Evolutionary conservation across 2,329 filamentous ascomycete genomes (phyloP), one percentile per base, ranked within the genome.

Genomic region (Chrysoporthe puriensis): DNA sequence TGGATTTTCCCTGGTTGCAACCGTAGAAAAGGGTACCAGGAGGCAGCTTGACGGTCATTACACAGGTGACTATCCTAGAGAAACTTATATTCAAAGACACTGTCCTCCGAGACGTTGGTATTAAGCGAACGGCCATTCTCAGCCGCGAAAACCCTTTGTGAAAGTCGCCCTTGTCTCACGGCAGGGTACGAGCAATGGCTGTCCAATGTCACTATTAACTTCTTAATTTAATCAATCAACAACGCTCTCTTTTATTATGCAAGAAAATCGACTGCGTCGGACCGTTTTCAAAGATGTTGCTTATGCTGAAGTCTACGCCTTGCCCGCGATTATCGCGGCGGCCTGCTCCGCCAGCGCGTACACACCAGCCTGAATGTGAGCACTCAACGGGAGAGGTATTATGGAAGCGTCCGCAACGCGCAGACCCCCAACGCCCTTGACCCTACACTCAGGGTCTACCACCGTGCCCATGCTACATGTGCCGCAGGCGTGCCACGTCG

Each of bases 341-440:
- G 63, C 59, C 63, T 66, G 63, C 40, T 68, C 66, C 6, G 42
- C 43, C 42, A 66, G 59, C 14, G 58, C 63, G 16, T 68, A 68
- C 26, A 68, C 34, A 0, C 63, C 44, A 16, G 66, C 63, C 40
- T 68, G 66, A 11, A 57, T 44, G n/a, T 68, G 63, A 36, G 63
- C 66, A 62, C 66, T 62, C 40, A 68, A 21, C 11, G 66, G 66
- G 9, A 66, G 32, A 13, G 79, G 78, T 26, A 80, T 74, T 8
- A 80, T 74, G 11, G 76, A 80, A 13, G 78, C 77, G 71, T 82
- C 80, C 0, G 79, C 76, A 7, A 82, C 74, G 16, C 78, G 76
- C 40, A 82, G 72, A n/a, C 74, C 74, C 9, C 72, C 71, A 4
- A 80, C 75, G 0, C 80, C 79, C 50, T 79, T 77, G 21, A 82